Evolutionary conservation across 2,329 filamentous ascomycete species (phyloP), one percentile per base, ranked within the genome.

Genomic region (Neofusicoccum sp.): DNA sequence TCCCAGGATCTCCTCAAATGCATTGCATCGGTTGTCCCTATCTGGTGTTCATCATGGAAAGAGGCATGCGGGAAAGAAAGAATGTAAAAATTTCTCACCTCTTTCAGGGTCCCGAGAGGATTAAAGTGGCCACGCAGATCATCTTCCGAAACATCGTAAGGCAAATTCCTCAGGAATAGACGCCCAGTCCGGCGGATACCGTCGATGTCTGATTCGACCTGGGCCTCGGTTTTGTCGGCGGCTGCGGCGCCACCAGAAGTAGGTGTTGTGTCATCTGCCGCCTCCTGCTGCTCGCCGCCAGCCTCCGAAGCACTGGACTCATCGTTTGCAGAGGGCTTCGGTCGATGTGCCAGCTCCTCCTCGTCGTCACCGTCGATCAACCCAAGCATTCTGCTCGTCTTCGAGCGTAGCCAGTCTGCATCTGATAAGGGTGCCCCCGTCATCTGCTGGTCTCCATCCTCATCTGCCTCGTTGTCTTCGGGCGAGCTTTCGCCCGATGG

Each of bases 1-100:
- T 92, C 88, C 88, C 89, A 87, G 86, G 70, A 80, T 91, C 82
- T 86, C 90, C 93, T 96, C 93, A 98, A 82, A 82, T 91, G 90
- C 91, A 79, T 82, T 70, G 89, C 89, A 93, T 97, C 90, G 92
- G 93, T 87, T 98, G 95, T 98, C 95, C 95, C 95, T 98, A 98
- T 98, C 95, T 86, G 89, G 89, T 85, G 80, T 91, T 98, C 93
- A 98, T 98, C 95, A 93, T 84, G 76, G 63, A 66, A 58, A 56
- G 45, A 61, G 47, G 63, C 53, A 67, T 43, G 36, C 9, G 43
- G 51, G 36, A 28, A 33, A 43, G 14, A 43, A 67, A 58, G 62
- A 67, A 68, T 60, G 65, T 63, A 65, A 51, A 60, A 61, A 66
- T 65, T 43, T 78, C 90, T 83, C 87, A 98, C 95, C 88, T 98